Base-by-base conservation (phyloP, 176 grass and related monocot species). In the Carex kokanica region DNA sequence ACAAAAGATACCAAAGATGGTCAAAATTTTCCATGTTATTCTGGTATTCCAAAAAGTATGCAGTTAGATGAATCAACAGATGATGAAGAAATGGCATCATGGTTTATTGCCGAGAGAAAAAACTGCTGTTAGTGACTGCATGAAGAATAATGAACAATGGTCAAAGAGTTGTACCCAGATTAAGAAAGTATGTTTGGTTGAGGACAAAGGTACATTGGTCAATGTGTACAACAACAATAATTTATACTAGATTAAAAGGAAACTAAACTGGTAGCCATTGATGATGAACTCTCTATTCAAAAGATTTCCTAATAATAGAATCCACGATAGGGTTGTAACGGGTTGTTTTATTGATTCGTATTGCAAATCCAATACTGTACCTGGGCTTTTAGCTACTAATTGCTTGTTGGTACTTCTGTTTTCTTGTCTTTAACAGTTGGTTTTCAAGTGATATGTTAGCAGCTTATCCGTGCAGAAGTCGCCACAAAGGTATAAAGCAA, bases 21-120 rank as follows among this genome's bases (percentile, higher is more conserved):
- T 52, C 49, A 85, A 14, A 52, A 14, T 0, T 41, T 78, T 64
- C 77, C 15, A 14, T n/a, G 15, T 3, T 78, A 58, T 2, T 81
- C 83, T 66, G 51, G 45, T 38, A 68, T 65, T 81, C 23, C 60
- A 43, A 80, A 66, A 61, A 64, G 53, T 56, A 64, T 73, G 47
- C 53, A 74, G 12, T 56, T 85, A 17, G 74, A 70, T 74, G 83
- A 85, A 41, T 75, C 60, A 53, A 81, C 57, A 43, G 78, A 64
- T 78, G 83, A 85, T 70, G 83, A 88, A 72, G 82, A 89, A 8
- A 89, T 86, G 8, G 77, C 83, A 31, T 78, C 83, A 56, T 86
- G 87, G 83, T 89, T 89, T 82, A 73, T 58, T 62, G n/a, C 47
- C 43, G 41, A 55, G 43, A 89, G 67, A 65, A 31, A 75, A 54